Evolutionary conservation across 148 eudicot species (phyloP), one percentile per base, ranked within the genome.

Genomic region (Cornus suecica): DNA sequence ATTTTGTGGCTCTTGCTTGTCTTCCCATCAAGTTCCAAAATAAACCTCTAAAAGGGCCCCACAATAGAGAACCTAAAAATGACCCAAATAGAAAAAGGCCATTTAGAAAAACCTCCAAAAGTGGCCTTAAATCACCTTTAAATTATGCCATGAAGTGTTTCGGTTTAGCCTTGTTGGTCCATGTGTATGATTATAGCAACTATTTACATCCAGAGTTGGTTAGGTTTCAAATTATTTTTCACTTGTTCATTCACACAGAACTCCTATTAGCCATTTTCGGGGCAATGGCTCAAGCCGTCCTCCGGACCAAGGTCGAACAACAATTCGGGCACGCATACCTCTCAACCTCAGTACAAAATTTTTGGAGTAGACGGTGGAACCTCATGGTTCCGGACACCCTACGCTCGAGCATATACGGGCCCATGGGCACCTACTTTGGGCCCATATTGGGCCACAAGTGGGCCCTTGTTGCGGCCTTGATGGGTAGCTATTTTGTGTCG

Each of bases 311-410:
- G 72, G 77, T 90, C 22, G 86, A 75, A 31, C 81, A 84, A 1
- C 87, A 78, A 58, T 90, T 86, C 58, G 25, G 85, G 54, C 84
- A 88, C 65, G 88, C 91, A 0, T 85, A 84, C 29, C 61, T 86
- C 0, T 80, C 91, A 0, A 90, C 91, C 4, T 90, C 91, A 0
- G 71, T 88, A 2, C 90, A 90, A 75, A 89, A 90, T 32, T 90
- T 90, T 54, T 88, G 91, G 94, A 90, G 94, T 0, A 51, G 79
- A 28, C 83, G 92, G 72, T 89, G 90, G 93, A 90, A 90, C 54
- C 74, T 84, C 26, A 83, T 84, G 83, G 86, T 80, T 3, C 51
- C 88, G 1, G 78, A 79, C 31, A 58, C 78, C 2, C 66, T 90
- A 48, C 89, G 82, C 0, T 74, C 74, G 15, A 84, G 84, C 0